Evolutionary conservation across 768 basidiomycete species (phyloP), one percentile per base, ranked within the genome.

Genomic region (Boletellus ananiceps): DNA sequence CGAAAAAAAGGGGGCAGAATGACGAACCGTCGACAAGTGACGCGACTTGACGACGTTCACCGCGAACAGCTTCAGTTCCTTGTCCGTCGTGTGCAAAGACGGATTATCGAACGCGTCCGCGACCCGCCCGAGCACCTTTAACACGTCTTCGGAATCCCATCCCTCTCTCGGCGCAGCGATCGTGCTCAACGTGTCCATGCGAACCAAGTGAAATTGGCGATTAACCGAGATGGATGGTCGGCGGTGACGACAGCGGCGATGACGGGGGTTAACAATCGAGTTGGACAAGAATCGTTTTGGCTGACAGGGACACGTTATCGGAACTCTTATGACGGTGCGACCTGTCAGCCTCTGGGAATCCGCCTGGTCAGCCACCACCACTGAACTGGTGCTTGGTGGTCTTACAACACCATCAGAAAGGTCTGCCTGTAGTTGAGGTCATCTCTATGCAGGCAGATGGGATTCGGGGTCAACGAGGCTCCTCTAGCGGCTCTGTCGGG

Each of bases 91-190:
- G 47, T 52, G 49, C 32, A 48, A 29, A 7, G 58, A 40, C 1
- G 64, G 63, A 41, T 58, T 43, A 42, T 66, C 63, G 35, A 67
- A 66, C 27, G 64, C 64, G 18, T 66, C 66, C 16, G 64, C 66
- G 1, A 66, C 54, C 43, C 61, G 55, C 44, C 52, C 64, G 2
- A 66, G 59, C 31, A 66, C 51, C 44, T 53, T 52, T 1, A 67
- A 11, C 0, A 50, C 61, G 19, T 66, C 61, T 29, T 55, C 55
- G 0, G 42, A 14, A 11, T 50, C 27, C 32, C 11, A 29, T 3
- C 15, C 38, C 6, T 37, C 40, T 4, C 25, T 32, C 5, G 47
- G 18, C 5, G 50, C 32, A 27, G 39, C 44, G 16, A 33, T 44
- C n/a, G n/a, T 31, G 42, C 16, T 40, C 38, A 13, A 13, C 13